Evolutionary conservation across 306 rosid genomes (phyloP).

Genomic region (Coriaria nepalensis): DNA sequence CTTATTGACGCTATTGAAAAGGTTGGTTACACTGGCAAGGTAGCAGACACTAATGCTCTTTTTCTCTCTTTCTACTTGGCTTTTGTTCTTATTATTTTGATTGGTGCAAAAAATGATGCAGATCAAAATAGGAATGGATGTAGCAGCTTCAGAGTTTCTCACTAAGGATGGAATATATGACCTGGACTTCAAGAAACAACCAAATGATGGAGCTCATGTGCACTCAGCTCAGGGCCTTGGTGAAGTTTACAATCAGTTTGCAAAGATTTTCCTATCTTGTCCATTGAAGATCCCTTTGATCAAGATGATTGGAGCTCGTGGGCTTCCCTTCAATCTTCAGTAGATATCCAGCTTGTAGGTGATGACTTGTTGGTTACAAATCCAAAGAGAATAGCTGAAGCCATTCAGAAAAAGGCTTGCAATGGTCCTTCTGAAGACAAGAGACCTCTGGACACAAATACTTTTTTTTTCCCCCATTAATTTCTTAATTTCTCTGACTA

Average conservation of each 20-base stretch:
- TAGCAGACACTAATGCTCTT: conserved; percentile 10
- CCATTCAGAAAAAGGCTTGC: conserved; percentile 82
- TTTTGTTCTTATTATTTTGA: neutral
- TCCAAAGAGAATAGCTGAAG: conserved; percentile 82
- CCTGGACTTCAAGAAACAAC: conserved; percentile 83
- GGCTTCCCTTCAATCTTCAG: conserved; percentile 77
- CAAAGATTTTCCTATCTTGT: conserved; percentile 83
- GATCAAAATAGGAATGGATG: conserved; percentile 99
- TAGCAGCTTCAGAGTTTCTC: conserved; percentile 92
- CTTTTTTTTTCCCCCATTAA: too few species aligned
- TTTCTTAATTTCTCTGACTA: too few species aligned
- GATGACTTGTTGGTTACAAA: conserved; percentile 96
- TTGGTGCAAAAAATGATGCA: conserved; percentile 24
- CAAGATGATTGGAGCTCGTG: conserved; percentile 99
- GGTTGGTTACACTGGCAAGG: conserved; percentile 99
- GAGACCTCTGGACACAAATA: neutral
- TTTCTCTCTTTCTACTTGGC: conserved; percentile 5
- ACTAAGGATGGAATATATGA: conserved; percentile 75
- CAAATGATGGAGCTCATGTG: conserved; percentile 82
- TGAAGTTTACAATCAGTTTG: conserved; percentile 61
- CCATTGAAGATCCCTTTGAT: conserved; percentile 97
- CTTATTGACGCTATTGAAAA: conserved; percentile 93
- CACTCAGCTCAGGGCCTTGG: conserved; percentile 67
- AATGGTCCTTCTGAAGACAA: conserved; percentile 90
- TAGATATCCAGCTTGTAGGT: conserved; percentile 87